These are phyloP conservation scores for Tremella fuciformis DNA, from an alignment of 768 basidiomycete genomes.

Conservation along the genomic window DNA sequence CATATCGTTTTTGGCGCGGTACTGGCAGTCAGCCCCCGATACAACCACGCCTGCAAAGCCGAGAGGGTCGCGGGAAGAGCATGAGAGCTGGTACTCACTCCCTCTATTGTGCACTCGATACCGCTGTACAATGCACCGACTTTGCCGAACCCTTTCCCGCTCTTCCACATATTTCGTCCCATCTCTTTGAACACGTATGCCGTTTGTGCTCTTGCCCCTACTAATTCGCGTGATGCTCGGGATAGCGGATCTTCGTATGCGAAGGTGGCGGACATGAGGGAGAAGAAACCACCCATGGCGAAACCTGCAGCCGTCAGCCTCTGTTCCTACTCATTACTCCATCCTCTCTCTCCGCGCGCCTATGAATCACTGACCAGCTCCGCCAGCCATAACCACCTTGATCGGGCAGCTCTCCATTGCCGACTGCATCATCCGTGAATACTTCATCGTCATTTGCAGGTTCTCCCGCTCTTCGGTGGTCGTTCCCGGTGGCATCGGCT, in stretches of 20 bases:
- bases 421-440: constrained; percentile 65
- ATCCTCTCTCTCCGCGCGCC: neutral
- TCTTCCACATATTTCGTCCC: constrained; percentile 86
- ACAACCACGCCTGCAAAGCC: neutral
- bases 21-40: constrained; percentile 58
- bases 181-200: constrained; percentile 85
- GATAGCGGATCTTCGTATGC: constrained; percentile 86
- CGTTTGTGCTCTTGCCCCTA: constrained; percentile 65
- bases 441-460: constrained; percentile 69
- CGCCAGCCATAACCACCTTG: constrained; percentile 78
- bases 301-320: constrained; percentile 61
- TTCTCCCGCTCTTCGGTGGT: constrained; percentile 73
- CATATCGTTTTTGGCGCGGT: constrained; percentile 93
- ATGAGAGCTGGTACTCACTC: constrained; percentile 59
- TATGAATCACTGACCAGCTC: constrained; percentile 64
- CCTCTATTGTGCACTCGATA: constrained; percentile 91
- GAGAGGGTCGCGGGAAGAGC: neutral
- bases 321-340: neutral
- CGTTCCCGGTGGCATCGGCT: constrained; percentile 71
- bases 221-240: constrained; percentile 43
- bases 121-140: constrained; percentile 93
- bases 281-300: constrained; percentile 90
- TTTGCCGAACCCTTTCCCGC: constrained; percentile 88
- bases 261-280: constrained; percentile 91
- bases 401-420: constrained; percentile 83